Percentiles rank a stretch among this genome's conserved stretches.
These are phyloP conservation scores for Citrullus amarus DNA, from an alignment of 306 rosid genomes.

Conservation along the genomic window DNA sequence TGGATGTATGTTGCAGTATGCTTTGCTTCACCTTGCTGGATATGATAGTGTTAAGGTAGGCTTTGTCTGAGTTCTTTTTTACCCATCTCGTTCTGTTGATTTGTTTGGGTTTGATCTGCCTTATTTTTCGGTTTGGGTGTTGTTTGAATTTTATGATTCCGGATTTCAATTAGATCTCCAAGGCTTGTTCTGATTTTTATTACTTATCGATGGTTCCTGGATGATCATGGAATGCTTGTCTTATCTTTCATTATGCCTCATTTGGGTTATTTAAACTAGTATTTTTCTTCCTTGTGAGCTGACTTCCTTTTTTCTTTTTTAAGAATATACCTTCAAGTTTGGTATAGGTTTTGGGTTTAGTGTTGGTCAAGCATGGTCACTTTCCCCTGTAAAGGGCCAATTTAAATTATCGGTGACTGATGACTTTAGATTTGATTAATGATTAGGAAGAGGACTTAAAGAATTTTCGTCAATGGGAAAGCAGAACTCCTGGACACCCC, in stretches of 20 bases:
- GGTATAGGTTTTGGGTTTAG: neutral
- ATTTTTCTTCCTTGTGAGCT: neutral
- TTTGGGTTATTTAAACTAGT: neutral
- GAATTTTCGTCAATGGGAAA: constrained; percentile 81
- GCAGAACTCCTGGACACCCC: constrained; percentile 94
- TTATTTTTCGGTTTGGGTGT: neutral
- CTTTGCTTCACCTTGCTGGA: constrained; percentile 88
- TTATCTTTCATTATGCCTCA: neutral
- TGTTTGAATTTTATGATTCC: neutral
- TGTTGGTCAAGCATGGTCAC: neutral
- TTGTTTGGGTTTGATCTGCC: neutral
- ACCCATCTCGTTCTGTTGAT: neutral
- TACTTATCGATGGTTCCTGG: neutral
- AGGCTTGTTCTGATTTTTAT: neutral
- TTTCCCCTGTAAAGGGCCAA: neutral
- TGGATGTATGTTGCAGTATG: constrained; percentile 94
- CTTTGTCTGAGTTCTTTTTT: neutral
- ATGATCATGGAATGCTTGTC: neutral
- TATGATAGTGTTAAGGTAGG: constrained; percentile 64
- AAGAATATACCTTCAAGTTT: neutral
- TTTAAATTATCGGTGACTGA: neutral
- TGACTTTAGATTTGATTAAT: constrained; percentile 14
- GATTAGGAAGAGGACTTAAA: constrained; percentile 72
- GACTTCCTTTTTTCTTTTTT: neutral
- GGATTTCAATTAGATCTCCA: neutral